phyloP scores from a whole-genome alignment of 2,329 filamentous ascomycete species.

The Penicillium sp. region DNA sequence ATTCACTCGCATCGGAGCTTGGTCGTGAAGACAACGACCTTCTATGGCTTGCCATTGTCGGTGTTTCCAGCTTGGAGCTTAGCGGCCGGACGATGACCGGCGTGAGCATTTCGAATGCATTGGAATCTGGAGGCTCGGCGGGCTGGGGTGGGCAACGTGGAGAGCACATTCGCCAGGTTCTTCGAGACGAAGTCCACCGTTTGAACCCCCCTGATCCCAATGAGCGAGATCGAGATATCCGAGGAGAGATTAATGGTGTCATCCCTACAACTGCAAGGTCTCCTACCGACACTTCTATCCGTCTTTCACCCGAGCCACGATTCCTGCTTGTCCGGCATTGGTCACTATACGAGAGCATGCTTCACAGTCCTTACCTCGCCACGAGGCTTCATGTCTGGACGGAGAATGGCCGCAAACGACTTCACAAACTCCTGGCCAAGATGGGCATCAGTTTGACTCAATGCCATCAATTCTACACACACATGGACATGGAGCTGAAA shows the following conservation, averaged over 20 bases:
- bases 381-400: constrained; percentile 92
- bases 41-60: constrained; percentile 90
- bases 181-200: constrained; percentile 89
- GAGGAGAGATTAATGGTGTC: constrained; percentile 67
- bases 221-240: constrained; percentile 56
- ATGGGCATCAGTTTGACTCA: constrained; percentile 95
- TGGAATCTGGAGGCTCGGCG: constrained; percentile 51
- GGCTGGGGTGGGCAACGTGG: constrained; percentile 81
- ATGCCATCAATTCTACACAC: constrained; percentile 91
- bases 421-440: constrained; percentile 93
- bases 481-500: constrained; percentile 98
- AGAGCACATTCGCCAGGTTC: constrained; percentile 74
- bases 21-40: constrained; percentile 96
- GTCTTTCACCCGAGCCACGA: constrained; percentile 85
- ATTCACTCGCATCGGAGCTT: constrained; percentile 88
- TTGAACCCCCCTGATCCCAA: constrained; percentile 71
- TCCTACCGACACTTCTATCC: constrained; percentile 86
- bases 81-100: constrained; percentile 82
- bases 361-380: constrained; percentile 92
- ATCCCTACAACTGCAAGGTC: constrained; percentile 85
- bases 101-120: constrained; percentile 59
- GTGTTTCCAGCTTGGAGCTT: constrained; percentile 87
- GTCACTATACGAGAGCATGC: constrained; percentile 97
- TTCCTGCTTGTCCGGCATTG: constrained; percentile 92
- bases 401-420: constrained; percentile 76